Percentiles rank a stretch among this genome's conserved stretches.
These are phyloP conservation scores for Alternaria solani DNA, from an alignment of 2,329 filamentous ascomycete genomes.

Conservation along the genomic window DNA sequence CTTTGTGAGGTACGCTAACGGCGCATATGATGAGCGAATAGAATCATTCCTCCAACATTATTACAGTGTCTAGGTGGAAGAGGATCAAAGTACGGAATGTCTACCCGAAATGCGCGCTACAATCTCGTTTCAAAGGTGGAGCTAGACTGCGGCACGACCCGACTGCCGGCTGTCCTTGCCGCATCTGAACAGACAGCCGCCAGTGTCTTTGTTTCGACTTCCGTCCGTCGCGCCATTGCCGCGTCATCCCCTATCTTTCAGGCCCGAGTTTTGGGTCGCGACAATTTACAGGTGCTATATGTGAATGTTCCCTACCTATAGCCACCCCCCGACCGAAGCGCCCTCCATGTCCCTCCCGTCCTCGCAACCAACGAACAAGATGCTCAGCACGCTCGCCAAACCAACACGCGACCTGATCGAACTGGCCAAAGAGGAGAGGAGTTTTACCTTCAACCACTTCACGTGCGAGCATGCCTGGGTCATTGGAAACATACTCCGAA, in stretches of 20 bases:
- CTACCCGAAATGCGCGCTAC: background rate
- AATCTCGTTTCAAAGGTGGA: conserved; percentile 14
- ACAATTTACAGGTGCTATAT: conserved; percentile 13
- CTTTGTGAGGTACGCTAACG: too few species aligned
- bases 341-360: conserved; percentile 1
- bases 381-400: conserved; percentile 39
- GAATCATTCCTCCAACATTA: too few species aligned
- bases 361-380: conserved; percentile 15
- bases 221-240: conserved; percentile 7
- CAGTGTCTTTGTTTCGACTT: conserved; percentile 6
- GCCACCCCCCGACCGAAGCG: background rate
- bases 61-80: background rate
- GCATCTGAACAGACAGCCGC: conserved; percentile 3
- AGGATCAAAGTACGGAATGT: background rate
- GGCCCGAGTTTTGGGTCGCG: background rate
- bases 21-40: too few species aligned
- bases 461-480: conserved; percentile 70
- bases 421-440: conserved; percentile 53
- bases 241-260: conserved; percentile 12
- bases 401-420: conserved; percentile 49
- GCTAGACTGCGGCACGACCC: conserved; percentile 20
- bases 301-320: conserved; percentile 14
- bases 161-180: conserved; percentile 4
- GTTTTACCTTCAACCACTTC: conserved; percentile 63
- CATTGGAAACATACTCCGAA: conserved; percentile 70